Base-by-base conservation (phyloP, 1,139 yeast genomes). In the Hemisphaericaspora xylanilytica region DNA sequence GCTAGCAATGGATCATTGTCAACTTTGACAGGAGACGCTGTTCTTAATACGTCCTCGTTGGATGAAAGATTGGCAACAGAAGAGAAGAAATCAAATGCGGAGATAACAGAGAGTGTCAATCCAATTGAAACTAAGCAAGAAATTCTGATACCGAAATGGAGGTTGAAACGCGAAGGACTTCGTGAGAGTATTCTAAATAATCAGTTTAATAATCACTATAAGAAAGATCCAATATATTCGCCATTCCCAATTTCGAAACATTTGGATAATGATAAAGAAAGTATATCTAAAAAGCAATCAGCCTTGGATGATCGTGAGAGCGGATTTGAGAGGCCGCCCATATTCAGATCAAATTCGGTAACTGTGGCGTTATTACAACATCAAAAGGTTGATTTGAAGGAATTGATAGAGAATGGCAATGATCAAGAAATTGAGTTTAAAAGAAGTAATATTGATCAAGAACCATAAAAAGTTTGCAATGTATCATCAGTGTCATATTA, bases 181-280 rank as follows among this genome's bases (percentile, higher is more conserved):
- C 36, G 49, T 13, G 49, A 46, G 33, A 6, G 21, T 20, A 46
- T 39, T 17, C 36, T 46, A 4, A 41, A 50, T 40, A 50, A 51
- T 37, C 60, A 58, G 37, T 73, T 59, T 51, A 69, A 67, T 40
- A 74, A 74, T 44, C 79, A 75, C 47, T 73, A 73, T 50, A 67
- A 63, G 42, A 73, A 71, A 41, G 72, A 66, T 18, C 73, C 73
- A 2, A 52, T 61, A 3, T 49, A 51, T 32, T 57, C 56, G 7
- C 71, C 74, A 13, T 68, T 69, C 40, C 74, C 76, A 1, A 52
- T 58, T 33, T 67, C 77, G 1, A 51, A 62, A n/a, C 75, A 70
- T 49, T 50, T 61, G 37, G 73, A 66, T 14, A 57, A 58, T 32
- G 70, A 68, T 38, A 59, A 55, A 40, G 67, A 63, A 32, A 56